Evolutionary conservation across 192 early-diverging fungal genomes (phyloP).

Genomic region (Coemansia aciculifera): DNA sequence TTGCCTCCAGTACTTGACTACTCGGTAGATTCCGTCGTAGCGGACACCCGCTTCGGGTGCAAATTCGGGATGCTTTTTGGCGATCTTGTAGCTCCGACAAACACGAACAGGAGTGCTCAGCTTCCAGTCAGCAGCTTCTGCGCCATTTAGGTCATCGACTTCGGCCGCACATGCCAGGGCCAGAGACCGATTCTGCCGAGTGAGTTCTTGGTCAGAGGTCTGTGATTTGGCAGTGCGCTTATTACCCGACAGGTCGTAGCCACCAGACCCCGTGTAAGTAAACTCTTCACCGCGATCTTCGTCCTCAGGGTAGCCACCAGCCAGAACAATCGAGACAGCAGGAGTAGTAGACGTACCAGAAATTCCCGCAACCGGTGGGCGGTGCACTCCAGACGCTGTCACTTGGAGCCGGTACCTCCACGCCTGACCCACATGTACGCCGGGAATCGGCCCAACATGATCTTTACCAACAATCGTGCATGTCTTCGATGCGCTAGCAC

Average conservation of each 20-base stretch:
- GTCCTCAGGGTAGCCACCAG: constrained; percentile 67
- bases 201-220: constrained; percentile 61
- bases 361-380: constrained; percentile 67
- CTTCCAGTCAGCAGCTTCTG: constrained; percentile 55
- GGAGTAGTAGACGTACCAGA: constrained; percentile 56
- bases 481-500: constrained; percentile 46
- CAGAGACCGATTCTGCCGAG: constrained; percentile 59
- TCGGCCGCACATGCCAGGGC: constrained; percentile 60
- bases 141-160: constrained; percentile 45
- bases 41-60: constrained; percentile 59
- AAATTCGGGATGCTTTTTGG: constrained; percentile 52
- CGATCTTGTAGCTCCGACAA: constrained; percentile 55
- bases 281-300: constrained; percentile 66
- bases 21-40: constrained; percentile 69
- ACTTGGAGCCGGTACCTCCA: constrained; percentile 57
- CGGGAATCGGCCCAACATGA: constrained; percentile 61
- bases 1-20: constrained; percentile 66
- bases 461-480: constrained; percentile 46
- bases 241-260: constrained; percentile 60
- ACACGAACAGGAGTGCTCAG: constrained; percentile 61
- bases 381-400: constrained; percentile 59
- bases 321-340: constrained; percentile 63
- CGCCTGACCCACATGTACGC: constrained; percentile 59
- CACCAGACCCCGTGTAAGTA: constrained; percentile 69
- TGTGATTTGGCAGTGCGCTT: constrained; percentile 57